Evolutionary conservation across 352 stramenopile genomes (phyloP), one percentile per base, ranked within the genome.

Genomic region (Aphanomyces cochlioides): DNA sequence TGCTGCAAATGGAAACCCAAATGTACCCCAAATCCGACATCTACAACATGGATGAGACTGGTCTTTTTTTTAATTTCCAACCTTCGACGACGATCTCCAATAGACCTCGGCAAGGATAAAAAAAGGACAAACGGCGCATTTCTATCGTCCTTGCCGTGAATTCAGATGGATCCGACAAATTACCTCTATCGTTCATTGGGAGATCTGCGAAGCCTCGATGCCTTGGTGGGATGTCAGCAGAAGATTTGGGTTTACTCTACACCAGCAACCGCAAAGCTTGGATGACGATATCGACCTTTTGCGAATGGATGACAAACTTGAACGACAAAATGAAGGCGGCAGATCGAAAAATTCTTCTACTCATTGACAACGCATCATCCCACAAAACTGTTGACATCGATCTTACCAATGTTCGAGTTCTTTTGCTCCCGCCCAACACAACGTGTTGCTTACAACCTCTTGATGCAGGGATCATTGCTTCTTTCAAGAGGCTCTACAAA

Each of bases 261-360:
- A 50, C 43, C 1, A 72, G 58, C 67, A 79, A 57, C 39, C 13
- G 59, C 0, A 79, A 76, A 47, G 72, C 69, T 3, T 74, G 78
- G 47, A 82, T 83, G 69, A 82, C 72, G 19, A 61, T 69, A 5
- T 63, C 61, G 5, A 69, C 81, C 47, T 85, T 83, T 48, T 56
- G 17, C 5, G 57, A 79, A 5, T 80, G 78, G 76, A n/a, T 85
- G 0, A 47, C 63, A 7, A 28, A 73, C 1, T 36, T 85, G 17
- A 67, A 82, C 19, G 15, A 53, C 2, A 68, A 47, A 38, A 78
- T 83, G 63, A 15, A 56, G 10, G 37, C 61, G 28, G 58, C 78
- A 38, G 38, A 74, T 12, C 68, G 77, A 3, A 58, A 72, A 1
- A 76, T 74, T 48, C 40, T 79, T 4, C 56, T 85, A 17, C 13